Percentiles rank a stretch among this genome's conserved stretches.
phyloP scores from a whole-genome alignment of 2,329 filamentous ascomycete species.

The Sclerotinia subarctica region DNA sequence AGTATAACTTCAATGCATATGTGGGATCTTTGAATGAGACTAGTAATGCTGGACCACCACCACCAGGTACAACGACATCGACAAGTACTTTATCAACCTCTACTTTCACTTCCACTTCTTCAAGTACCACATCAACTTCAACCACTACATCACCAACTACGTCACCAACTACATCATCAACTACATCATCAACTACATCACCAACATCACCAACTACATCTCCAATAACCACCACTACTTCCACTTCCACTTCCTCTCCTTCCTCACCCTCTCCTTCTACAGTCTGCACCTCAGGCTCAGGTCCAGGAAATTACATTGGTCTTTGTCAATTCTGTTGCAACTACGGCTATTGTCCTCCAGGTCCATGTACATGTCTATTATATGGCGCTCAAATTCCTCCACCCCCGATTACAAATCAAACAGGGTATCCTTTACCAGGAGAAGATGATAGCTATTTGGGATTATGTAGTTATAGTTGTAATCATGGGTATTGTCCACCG shows the following conservation, averaged over 20 bases:
- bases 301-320: conserved; percentile 40
- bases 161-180: not conserved
- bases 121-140: not conserved
- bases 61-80: conserved; percentile 12
- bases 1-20: conserved; percentile 41
- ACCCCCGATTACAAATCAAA: conserved; percentile 32
- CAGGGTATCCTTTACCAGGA: conserved; percentile 40
- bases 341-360: conserved; percentile 32
- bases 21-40: conserved; percentile 32
- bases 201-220: not conserved
- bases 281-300: conserved; percentile 29
- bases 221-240: not conserved
- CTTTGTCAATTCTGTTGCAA: conserved; percentile 39
- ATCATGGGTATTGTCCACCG: conserved; percentile 42
- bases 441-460: conserved; percentile 42
- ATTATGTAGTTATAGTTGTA: conserved; percentile 47
- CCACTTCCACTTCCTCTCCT: conserved; percentile 19
- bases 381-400: conserved; percentile 24
- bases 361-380: conserved; percentile 30
- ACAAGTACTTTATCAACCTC: conserved; percentile 15
- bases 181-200: not conserved
- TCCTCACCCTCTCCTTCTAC: conserved; percentile 14
- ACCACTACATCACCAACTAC: not conserved
- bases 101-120: conserved; percentile 10
- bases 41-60: conserved; percentile 17